These are phyloP conservation scores for Cyclotella cryptica DNA, from an alignment of 108 stramenopile genomes.

Conservation along the genomic window DNA sequence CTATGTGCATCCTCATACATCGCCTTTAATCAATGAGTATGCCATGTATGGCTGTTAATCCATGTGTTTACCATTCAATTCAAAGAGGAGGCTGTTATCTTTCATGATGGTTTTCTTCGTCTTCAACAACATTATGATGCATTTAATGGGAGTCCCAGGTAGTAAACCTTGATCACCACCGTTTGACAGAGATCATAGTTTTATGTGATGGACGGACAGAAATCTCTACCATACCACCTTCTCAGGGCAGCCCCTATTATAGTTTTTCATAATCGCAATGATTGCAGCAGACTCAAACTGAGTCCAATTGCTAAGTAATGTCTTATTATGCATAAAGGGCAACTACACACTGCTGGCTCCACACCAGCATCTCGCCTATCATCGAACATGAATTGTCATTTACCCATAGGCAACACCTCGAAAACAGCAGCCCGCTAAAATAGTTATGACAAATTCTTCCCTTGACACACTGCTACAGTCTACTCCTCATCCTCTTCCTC, in stretches of 20 bases:
- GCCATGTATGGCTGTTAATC: too few species aligned
- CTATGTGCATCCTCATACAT: too few species aligned
- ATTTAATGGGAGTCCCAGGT: too few species aligned
- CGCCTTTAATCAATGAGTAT: too few species aligned
- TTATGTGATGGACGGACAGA: too few species aligned
- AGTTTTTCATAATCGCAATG: neutral
- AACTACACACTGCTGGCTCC: conserved; percentile 11
- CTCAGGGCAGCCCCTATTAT: neutral
- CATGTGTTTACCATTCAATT: too few species aligned
- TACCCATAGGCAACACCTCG: neutral
- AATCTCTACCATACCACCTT: too few species aligned
- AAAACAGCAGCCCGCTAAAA: neutral
- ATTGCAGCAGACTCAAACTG: neutral
- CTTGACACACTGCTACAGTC: neutral
- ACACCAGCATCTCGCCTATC: conserved; percentile 4
- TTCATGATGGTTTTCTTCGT: too few species aligned
- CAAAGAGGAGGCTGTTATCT: too few species aligned
- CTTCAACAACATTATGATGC: too few species aligned
- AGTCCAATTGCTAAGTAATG: neutral
- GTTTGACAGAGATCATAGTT: too few species aligned
- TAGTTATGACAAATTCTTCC: neutral
- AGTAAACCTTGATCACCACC: too few species aligned
- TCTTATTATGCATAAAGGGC: neutral
- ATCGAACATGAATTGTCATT: neutral
- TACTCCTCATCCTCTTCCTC: conserved; percentile 66